Percentiles rank a stretch among this genome's conserved stretches.
These are phyloP conservation scores for Elsinoe australis DNA, from an alignment of 2,329 filamentous ascomycete genomes.

Conservation along the genomic window DNA sequence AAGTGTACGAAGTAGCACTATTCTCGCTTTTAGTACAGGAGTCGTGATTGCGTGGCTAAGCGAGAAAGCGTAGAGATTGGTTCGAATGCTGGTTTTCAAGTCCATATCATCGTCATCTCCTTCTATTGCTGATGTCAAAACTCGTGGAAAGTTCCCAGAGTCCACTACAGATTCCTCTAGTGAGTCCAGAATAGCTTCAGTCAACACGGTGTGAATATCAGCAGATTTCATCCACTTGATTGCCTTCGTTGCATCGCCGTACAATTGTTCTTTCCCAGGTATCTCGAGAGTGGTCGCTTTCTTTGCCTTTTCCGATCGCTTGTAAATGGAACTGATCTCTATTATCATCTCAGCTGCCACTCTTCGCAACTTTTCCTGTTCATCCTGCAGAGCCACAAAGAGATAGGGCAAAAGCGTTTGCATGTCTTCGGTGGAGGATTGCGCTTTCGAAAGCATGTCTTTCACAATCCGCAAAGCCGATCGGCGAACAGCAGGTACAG, in stretches of 20 bases:
- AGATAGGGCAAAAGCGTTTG: conserved; percentile 79
- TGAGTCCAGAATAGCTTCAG: conserved; percentile 60
- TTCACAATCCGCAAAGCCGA: conserved; percentile 61
- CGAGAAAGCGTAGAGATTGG: conserved; percentile 62
- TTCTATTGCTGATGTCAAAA: conserved; percentile 55
- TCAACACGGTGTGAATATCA: conserved; percentile 54
- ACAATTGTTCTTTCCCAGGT: conserved; percentile 60
- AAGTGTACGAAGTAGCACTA: conserved; percentile 62
- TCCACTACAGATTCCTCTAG: conserved; percentile 85
- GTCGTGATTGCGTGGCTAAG: conserved; percentile 63
- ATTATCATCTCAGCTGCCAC: conserved; percentile 62
- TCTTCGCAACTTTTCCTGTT: conserved; percentile 66
- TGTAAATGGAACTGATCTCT: conserved; percentile 47
- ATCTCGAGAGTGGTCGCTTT: conserved; percentile 24
- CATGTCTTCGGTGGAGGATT: conserved; percentile 52
- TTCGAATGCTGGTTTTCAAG: conserved; percentile 55
- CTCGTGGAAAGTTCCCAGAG: conserved; percentile 57
- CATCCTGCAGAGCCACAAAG: conserved; percentile 65
- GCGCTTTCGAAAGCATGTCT: conserved; percentile 46
- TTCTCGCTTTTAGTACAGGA: conserved; percentile 61
- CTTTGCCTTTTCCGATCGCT: conserved; percentile 27
- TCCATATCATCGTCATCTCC: conserved; percentile 41
- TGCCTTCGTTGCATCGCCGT: conserved; percentile 47
- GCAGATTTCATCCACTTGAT: conserved; percentile 53
- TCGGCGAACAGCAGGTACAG: conserved; percentile 60